Percentiles rank a stretch among this genome's conserved stretches.
These are phyloP conservation scores for Fraxinus xanthoxyloides DNA, from an alignment of 305 asterid genomes.

Conservation along the genomic window DNA sequence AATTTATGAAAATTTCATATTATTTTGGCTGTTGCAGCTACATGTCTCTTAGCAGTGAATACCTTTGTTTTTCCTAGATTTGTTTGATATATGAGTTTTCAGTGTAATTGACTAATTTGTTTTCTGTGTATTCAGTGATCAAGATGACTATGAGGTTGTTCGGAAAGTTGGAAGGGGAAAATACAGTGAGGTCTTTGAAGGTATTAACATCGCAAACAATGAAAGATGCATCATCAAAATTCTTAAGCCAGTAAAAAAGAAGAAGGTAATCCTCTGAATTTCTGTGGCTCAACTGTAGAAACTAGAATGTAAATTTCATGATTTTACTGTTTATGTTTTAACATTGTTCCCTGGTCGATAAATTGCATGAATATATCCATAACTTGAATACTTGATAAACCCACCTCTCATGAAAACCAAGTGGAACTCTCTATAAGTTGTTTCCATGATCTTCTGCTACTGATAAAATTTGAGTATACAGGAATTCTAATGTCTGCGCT, in stretches of 20 bases:
- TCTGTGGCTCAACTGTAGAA: not conserved
- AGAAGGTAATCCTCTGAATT: slow-evolving; percentile 39
- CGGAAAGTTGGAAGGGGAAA: slow-evolving; percentile 64
- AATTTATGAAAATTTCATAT: not conserved
- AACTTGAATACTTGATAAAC: too few species aligned
- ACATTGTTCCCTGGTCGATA: not conserved
- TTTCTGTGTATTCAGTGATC: slow-evolving; percentile 35
- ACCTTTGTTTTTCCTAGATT: not conserved
- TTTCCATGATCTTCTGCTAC: too few species aligned
- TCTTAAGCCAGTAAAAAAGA: slow-evolving; percentile 59
- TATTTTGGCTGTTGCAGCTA: not conserved
- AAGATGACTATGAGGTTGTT: slow-evolving; percentile 56
- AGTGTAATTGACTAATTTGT: not conserved
- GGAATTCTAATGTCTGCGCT: too few species aligned
- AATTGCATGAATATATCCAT: too few species aligned
- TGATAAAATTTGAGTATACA: too few species aligned
- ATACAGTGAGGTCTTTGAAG: slow-evolving; percentile 61
- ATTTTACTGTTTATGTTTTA: not conserved
- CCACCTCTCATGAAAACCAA: too few species aligned
- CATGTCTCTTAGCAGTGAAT: not conserved
- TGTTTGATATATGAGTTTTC: not conserved
- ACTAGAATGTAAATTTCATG: not conserved
- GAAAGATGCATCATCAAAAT: slow-evolving; percentile 57
- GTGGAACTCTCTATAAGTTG: too few species aligned
- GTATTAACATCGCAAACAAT: slow-evolving; percentile 42